These are phyloP conservation scores for Pouteria glomerata DNA, from an alignment of 148 eudicot species.

Conservation along the genomic window DNA sequence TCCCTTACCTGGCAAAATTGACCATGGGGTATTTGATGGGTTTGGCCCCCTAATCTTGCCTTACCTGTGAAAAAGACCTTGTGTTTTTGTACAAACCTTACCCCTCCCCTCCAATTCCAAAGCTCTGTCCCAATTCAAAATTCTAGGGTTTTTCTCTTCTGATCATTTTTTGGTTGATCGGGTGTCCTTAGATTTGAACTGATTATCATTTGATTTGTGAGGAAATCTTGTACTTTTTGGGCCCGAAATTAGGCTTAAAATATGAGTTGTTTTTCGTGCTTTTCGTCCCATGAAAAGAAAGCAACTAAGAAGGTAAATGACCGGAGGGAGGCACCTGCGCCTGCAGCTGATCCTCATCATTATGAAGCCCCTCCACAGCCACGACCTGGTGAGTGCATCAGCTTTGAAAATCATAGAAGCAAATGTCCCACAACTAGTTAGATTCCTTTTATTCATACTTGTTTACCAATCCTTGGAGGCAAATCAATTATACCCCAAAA, in stretches of 20 bases:
- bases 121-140: neutral
- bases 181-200: neutral
- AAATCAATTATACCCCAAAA: no score
- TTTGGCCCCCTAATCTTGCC: neutral
- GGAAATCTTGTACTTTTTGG: neutral
- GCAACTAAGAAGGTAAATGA: slow-evolving; percentile 27
- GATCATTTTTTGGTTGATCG: neutral
- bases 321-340: slow-evolving; percentile 15
- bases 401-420: neutral
- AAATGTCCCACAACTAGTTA: no score
- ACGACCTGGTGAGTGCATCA: slow-evolving; percentile 23
- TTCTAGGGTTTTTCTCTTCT: neutral
- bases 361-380: slow-evolving; percentile 17
- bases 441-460: no score
- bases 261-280: slow-evolving; percentile 74
- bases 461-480: no score
- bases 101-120: neutral
- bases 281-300: slow-evolving; percentile 49
- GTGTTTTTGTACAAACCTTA: neutral
- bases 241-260: slow-evolving; percentile 10
- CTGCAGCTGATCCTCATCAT: slow-evolving; percentile 22
- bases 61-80: neutral
- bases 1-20: neutral
- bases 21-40: slow-evolving; percentile 18
- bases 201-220: neutral